These are phyloP conservation scores for Rutidosis leptorrhynchoides DNA, from an alignment of 129 eudicot species.

Conservation along the genomic window DNA sequence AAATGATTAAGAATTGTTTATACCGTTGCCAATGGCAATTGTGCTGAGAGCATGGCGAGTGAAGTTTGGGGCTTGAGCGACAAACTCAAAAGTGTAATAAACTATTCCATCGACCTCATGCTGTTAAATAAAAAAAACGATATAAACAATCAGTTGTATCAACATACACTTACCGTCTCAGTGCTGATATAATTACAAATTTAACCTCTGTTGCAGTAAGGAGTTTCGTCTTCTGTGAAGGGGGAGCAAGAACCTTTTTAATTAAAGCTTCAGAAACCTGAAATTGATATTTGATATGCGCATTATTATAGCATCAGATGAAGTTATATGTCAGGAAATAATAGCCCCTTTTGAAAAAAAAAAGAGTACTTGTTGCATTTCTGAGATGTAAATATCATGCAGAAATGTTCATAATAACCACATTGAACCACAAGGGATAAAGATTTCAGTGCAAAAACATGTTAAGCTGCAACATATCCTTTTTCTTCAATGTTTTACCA, in stretches of 20 bases:
- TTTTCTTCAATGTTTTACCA: neutral
- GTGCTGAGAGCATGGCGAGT: constrained; percentile 92
- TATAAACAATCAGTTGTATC: constrained; percentile 11
- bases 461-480: neutral
- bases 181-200: neutral
- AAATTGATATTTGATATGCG: neutral
- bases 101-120: constrained; percentile 80
- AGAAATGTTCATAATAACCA: neutral
- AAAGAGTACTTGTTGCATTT: neutral
- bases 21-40: constrained; percentile 91
- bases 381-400: neutral
- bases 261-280: constrained; percentile 90
- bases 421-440: neutral
- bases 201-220: constrained; percentile 76
- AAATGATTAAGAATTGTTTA: constrained; percentile 10
- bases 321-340: constrained; percentile 3
- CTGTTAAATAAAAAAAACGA: constrained; percentile 33
- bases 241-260: constrained; percentile 82
- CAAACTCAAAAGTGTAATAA: constrained; percentile 88
- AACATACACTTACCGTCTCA: neutral
- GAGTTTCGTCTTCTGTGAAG: constrained; percentile 80
- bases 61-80: constrained; percentile 90
- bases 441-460: neutral
- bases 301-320: constrained; percentile 1
- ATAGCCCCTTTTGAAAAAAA: neutral